These are phyloP conservation scores for Alternaria consortialis DNA, from an alignment of 2,329 filamentous ascomycete species.

Conservation along the genomic window DNA sequence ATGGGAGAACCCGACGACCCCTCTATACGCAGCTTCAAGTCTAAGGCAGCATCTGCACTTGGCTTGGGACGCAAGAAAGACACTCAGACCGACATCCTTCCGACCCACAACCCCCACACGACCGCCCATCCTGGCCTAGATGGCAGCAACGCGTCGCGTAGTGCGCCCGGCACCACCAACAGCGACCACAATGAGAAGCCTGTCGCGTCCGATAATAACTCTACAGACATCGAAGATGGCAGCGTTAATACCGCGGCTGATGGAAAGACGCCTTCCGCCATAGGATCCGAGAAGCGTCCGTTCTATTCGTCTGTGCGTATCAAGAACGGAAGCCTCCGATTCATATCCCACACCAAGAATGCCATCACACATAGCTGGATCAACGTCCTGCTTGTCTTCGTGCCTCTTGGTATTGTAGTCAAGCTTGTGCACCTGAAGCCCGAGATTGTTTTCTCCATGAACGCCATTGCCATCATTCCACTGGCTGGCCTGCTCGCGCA, in stretches of 20 bases:
- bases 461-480: slow-evolving; percentile 61
- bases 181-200: slow-evolving; percentile 36
- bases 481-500: slow-evolving; percentile 59
- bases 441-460: slow-evolving; percentile 60
- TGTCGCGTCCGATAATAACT: slow-evolving; percentile 15
- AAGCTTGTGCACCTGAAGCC: slow-evolving; percentile 56
- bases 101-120: slow-evolving; percentile 36
- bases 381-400: slow-evolving; percentile 79
- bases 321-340: slow-evolving; percentile 60
- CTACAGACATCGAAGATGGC: slow-evolving; percentile 34
- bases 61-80: slow-evolving; percentile 52
- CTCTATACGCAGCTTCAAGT: slow-evolving; percentile 62
- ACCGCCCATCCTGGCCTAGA: slow-evolving; percentile 24
- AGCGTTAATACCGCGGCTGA: slow-evolving; percentile 57
- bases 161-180: slow-evolving; percentile 1
- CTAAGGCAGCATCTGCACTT: slow-evolving; percentile 58
- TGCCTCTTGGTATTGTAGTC: slow-evolving; percentile 77
- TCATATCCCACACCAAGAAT: slow-evolving; percentile 65
- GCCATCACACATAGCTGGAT: slow-evolving; percentile 76
- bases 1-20: slow-evolving; percentile 66
- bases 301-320: slow-evolving; percentile 58
- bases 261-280: slow-evolving; percentile 63
- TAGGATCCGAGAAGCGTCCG: slow-evolving; percentile 57
- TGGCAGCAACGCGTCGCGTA: slow-evolving; percentile 12
- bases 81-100: slow-evolving; percentile 40